A percentile compares a stretch with the other conserved stretches of the same genome.
phyloP scores from a whole-genome alignment of 2,329 filamentous ascomycete genomes.

The Aspergillus pseudotamarii region DNA sequence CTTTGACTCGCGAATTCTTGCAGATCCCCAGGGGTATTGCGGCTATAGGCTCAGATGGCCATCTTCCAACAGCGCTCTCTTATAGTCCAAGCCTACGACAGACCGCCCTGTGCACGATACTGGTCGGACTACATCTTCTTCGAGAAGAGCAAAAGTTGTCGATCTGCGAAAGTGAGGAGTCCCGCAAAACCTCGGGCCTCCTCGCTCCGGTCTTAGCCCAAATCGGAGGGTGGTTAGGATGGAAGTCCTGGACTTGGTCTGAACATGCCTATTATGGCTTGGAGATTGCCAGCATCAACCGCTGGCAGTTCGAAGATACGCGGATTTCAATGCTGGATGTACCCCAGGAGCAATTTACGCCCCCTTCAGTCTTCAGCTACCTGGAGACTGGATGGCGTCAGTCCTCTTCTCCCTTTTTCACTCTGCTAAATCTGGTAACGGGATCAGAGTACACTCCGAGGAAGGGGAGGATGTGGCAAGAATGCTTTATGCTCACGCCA shows the following conservation, averaged over 20 bases:
- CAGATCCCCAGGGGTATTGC: conserved; percentile 60
- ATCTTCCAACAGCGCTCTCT: conserved; percentile 64
- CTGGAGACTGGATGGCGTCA: conserved; percentile 46
- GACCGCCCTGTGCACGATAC: conserved; percentile 68
- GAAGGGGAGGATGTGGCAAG: conserved; percentile 37
- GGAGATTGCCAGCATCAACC: conserved; percentile 60
- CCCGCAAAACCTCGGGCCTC: conserved; percentile 48
- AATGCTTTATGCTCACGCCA: conserved; percentile 54
- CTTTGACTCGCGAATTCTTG: conserved; percentile 67
- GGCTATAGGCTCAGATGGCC: conserved; percentile 60
- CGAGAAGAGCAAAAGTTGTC: conserved; percentile 87
- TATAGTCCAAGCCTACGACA: conserved; percentile 60
- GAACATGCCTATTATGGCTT: conserved; percentile 59
- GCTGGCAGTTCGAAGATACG: conserved; percentile 60
- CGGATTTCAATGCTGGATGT: conserved; percentile 47
- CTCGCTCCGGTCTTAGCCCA: conserved; percentile 79
- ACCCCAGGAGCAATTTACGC: conserved; percentile 55
- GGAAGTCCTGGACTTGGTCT: conserved; percentile 63
- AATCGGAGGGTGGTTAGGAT: conserved; percentile 79
- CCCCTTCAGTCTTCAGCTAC: conserved; percentile 63
- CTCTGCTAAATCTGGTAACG: conserved; percentile 53
- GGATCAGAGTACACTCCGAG: conserved; percentile 30
- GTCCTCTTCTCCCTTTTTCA: conserved; percentile 48
- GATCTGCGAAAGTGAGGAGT: conserved; percentile 56
- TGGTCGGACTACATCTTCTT: conserved; percentile 79